A percentile compares a stretch with the other conserved stretches of the same genome.
These are phyloP conservation scores for Fusarium guadeloupense DNA, from an alignment of 2,329 filamentous ascomycete genomes.

Conservation along the genomic window DNA sequence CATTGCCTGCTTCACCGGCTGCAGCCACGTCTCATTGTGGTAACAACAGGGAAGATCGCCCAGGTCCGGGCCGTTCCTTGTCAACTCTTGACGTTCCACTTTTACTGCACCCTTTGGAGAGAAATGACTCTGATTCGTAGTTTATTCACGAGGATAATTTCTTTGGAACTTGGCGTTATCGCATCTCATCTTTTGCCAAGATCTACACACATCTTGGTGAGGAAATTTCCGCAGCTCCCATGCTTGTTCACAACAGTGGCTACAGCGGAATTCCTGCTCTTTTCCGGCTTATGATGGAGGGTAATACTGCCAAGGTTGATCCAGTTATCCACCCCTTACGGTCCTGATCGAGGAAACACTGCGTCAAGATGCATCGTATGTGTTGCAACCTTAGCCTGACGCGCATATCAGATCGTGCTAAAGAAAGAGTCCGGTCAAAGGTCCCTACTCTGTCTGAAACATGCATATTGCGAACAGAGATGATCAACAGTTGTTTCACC, in stretches of 20 bases:
- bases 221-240: constrained; percentile 11
- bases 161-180: not conserved
- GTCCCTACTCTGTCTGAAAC: constrained; percentile 2
- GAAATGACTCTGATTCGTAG: constrained; percentile 2
- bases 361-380: constrained; percentile 9
- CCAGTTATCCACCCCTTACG: not conserved
- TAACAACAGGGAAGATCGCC: not conserved
- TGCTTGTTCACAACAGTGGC: not conserved
- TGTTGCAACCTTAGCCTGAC: constrained; percentile 13
- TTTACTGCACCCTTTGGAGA: not conserved
- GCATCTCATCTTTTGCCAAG: constrained; percentile 7
- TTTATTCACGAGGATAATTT: not conserved
- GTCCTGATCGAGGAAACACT: constrained; percentile 7
- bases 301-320: not conserved
- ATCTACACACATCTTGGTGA: constrained; percentile 5
- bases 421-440: constrained; percentile 3
- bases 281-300: not conserved
- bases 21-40: not conserved
- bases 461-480: not conserved
- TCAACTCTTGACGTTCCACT: constrained; percentile 7
- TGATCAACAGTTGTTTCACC: constrained; percentile 15
- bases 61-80: constrained; percentile 24
- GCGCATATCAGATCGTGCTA: constrained; percentile 11
- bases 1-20: not conserved
- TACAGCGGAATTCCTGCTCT: not conserved